Conservation (phyloP, 768 basidiomycete species). For the Leccinum subgranulosum region DNA sequence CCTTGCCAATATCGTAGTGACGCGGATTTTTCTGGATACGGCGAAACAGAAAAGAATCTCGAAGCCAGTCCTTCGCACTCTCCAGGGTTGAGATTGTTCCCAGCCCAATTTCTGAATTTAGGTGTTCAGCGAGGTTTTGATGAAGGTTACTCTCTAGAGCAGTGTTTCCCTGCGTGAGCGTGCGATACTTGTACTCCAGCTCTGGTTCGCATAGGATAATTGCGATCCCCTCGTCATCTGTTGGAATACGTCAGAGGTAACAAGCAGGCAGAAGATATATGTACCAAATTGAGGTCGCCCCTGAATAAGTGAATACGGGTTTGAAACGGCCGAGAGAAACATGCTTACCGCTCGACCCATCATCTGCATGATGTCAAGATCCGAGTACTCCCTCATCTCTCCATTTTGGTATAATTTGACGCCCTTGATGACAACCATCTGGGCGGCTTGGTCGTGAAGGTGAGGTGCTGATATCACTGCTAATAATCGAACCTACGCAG, state of each 20-base stretch:
- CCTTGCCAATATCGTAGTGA: slow-evolving; percentile 66
- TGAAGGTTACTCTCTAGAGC: slow-evolving; percentile 86
- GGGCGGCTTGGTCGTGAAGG: slow-evolving; percentile 58
- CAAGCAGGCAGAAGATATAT: slow-evolving; percentile 2
- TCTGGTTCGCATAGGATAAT: slow-evolving; percentile 79
- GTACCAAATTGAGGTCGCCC: slow-evolving; percentile 90
- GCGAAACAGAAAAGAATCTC: slow-evolving; percentile 81
- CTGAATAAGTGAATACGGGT: slow-evolving; percentile 32
- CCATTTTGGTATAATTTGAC: slow-evolving; percentile 77
- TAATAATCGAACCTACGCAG: slow-evolving; percentile 55
- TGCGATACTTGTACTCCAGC: slow-evolving; percentile 68
- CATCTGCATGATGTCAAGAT: slow-evolving; percentile 95
- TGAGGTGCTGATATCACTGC: background rate
- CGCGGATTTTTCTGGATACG: slow-evolving; percentile 81
- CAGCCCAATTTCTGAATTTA: slow-evolving; percentile 92
- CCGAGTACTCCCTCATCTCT: slow-evolving; percentile 76
- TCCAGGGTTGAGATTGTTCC: slow-evolving; percentile 71
- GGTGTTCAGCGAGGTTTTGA: slow-evolving; percentile 78
- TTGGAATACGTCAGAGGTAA: background rate
- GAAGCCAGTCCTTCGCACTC: slow-evolving; percentile 80
- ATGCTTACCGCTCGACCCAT: slow-evolving; percentile 80
- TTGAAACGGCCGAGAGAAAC: background rate
- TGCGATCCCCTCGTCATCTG: slow-evolving; percentile 81
- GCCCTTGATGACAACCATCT: slow-evolving; percentile 91
- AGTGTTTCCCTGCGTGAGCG: slow-evolving; percentile 66